Conservation (phyloP, 1,139 yeast species). For the Geotrichum bryndzae region DNA sequence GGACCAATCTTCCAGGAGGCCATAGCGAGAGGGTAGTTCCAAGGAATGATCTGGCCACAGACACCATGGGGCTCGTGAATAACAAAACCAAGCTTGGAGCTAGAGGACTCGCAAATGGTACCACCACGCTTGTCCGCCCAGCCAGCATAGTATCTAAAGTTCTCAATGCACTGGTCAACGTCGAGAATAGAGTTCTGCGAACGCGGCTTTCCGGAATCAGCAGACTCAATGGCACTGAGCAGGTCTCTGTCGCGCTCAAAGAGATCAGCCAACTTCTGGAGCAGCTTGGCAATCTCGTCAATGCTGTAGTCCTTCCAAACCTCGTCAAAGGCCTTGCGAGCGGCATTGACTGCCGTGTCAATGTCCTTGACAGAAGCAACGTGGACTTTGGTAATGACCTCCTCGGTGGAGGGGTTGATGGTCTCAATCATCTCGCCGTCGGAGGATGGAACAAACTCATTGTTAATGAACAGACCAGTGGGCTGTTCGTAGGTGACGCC, state of each 20-base stretch:
- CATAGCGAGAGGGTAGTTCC: conserved; percentile 84
- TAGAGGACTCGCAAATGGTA: conserved; percentile 59
- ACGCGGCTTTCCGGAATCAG: conserved; percentile 61
- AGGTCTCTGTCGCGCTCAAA: conserved; percentile 46
- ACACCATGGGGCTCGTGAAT: conserved; percentile 79
- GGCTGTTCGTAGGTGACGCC: conserved; percentile 58
- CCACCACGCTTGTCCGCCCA: conserved; percentile 84
- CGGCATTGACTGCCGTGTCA: conserved; percentile 69
- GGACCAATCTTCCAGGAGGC: conserved; percentile 82
- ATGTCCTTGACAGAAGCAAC: conserved; percentile 66
- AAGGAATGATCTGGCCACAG: conserved; percentile 74
- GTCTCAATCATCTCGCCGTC: conserved; percentile 51
- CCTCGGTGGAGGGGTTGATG: conserved; percentile 63
- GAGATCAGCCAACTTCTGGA: conserved; percentile 48
- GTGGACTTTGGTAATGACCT: conserved; percentile 57
- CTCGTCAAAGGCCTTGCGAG: conserved; percentile 56
- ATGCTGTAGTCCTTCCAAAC: conserved; percentile 42
- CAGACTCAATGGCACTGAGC: conserved; percentile 55
- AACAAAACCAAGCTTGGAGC: conserved; percentile 63
- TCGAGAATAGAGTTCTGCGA: conserved; percentile 34
- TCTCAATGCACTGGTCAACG: conserved; percentile 48
- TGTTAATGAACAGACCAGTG: conserved; percentile 73
- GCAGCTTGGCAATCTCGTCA: conserved; percentile 43
- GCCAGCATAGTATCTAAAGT: conserved; percentile 72
- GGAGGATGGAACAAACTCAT: conserved; percentile 52